phyloP scores from a whole-genome alignment of 257 asterid species.

The Agastache rugosa region DNA sequence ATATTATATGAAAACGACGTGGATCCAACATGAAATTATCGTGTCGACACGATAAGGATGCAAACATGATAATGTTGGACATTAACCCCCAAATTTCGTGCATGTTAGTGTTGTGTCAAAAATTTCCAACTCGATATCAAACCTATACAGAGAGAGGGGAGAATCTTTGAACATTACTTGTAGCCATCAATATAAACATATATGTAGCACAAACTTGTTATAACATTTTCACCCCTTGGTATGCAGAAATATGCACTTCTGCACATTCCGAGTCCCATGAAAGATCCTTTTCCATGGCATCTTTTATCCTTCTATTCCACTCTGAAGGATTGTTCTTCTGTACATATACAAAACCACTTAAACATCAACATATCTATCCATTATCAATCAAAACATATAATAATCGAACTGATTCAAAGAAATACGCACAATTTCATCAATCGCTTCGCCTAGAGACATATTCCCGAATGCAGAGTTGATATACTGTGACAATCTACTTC shows the following conservation, averaged over 20 bases:
- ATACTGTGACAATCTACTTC: constrained; percentile 50
- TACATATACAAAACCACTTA: constrained; percentile 8
- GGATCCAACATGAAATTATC: too few species aligned
- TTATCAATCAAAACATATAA: background rate
- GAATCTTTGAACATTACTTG: too few species aligned
- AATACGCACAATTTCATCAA: constrained; percentile 66
- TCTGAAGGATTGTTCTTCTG: constrained; percentile 64
- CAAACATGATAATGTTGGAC: too few species aligned
- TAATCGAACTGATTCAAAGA: background rate
- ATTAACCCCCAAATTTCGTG: too few species aligned
- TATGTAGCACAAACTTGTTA: constrained; percentile 6
- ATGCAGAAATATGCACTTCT: constrained; percentile 65
- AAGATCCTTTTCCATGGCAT: constrained; percentile 69
- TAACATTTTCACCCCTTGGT: constrained; percentile 49
- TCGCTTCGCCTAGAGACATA: constrained; percentile 64
- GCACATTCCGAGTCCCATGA: constrained; percentile 80
- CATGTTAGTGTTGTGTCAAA: too few species aligned
- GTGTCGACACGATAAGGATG: too few species aligned
- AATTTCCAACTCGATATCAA: too few species aligned
- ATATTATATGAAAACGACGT: too few species aligned
- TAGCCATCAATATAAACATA: background rate
- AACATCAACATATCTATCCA: background rate
- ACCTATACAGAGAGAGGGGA: too few species aligned
- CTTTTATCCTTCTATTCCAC: constrained; percentile 59
- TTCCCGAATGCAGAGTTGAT: constrained; percentile 51